Evolutionary conservation across 257 asterid species (phyloP), one percentile per base, ranked within the genome.

Genomic region (Prunella vulgaris): DNA sequence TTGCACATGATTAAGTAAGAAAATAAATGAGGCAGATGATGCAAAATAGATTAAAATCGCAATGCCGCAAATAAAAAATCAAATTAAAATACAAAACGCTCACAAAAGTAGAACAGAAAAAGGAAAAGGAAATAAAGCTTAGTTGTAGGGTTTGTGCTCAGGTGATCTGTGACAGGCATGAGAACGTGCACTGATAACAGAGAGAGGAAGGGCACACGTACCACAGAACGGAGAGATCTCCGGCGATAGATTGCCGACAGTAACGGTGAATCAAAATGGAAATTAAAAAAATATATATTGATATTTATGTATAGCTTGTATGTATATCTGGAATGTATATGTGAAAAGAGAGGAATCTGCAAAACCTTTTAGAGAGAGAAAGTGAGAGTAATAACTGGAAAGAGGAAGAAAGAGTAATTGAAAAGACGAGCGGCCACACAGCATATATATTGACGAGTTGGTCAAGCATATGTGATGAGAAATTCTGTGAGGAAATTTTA

Each of bases 141-240:
- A 61, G 68, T 20, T 7, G 51, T 72, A 81, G 83, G 83, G 82
- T 64, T 77, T 51, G 52, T 71, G 40, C 42, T 25, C 33, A 48
- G 72, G 66, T 78, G 84, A 84, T 81, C 86, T 59, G 74, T 22
- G 74, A 75, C 56, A 60, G 37, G 54, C 72, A 70, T 60, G 74
- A 22, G 44, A 59, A 49, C 44, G 0, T 64, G 22, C 25, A 46
- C 24, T n/a, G 56, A 40, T 52, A 53, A 60, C 48, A 58, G 42
- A n/a, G 52, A 53, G 42, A n/a, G 52, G 46, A 61, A 66, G 57
- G 24, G 60, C 60, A 48, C 53, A 72, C 82, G 53, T 59, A 79
- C 86, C 78, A 35, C 60, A 66, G 74, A 77, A 32, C 52, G 68
- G 72, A 46, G 76, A 37, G 75, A 81, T 77, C 81, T 68, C 79